Base-by-base conservation (phyloP, 306 rosid species). In the Sesbania bispinosa region DNA sequence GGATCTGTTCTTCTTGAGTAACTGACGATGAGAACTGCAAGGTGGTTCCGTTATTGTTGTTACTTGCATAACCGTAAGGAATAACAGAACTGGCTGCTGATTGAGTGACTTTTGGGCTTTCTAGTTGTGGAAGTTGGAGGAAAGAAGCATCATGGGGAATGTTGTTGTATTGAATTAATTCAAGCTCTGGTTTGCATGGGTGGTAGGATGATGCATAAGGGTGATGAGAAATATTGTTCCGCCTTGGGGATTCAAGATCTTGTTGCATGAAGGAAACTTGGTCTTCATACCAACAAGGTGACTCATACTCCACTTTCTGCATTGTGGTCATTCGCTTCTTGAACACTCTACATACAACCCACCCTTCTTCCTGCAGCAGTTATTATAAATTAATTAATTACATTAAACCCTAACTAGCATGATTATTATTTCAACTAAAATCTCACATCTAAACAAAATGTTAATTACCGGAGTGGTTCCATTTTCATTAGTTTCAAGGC, bases 311-410 rank as follows among this genome's bases (percentile, higher is more conserved):
- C 76, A 87, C 19, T 71, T 84, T 92, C 50, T 84, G 63, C 68
- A 79, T 65, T 53, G 86, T 79, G 16, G 90, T 27, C 83, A 89
- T 45, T 70, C 87, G 27, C 83, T 92, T 92, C 86, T 84, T 92
- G 85, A 89, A 89, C 65, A 92, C 94, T 64, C 94, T 85, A 47
- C 97, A 89, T n/a, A 86, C 97, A 61, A 83, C 96, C 96, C 97
- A 92, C 10, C 96, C 96, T 84, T 89, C 96, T 81, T 89, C 88
- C 88, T 84, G 85, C 7, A 10, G 1, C n/a, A n/a, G n/a, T n/a
- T n/a, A n/a, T n/a, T n/a, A n/a, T n/a, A 27, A 27, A 27, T 27
- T 27, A 8, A 32, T 1, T 1, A 32, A 5, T 32, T 5, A 32
- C 1, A 32, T 14, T 15, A 16, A 24, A 1, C 3, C 7, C 29